Conservation (phyloP, 176 grass and related monocot genomes). For the Aechmea fasciata region DNA sequence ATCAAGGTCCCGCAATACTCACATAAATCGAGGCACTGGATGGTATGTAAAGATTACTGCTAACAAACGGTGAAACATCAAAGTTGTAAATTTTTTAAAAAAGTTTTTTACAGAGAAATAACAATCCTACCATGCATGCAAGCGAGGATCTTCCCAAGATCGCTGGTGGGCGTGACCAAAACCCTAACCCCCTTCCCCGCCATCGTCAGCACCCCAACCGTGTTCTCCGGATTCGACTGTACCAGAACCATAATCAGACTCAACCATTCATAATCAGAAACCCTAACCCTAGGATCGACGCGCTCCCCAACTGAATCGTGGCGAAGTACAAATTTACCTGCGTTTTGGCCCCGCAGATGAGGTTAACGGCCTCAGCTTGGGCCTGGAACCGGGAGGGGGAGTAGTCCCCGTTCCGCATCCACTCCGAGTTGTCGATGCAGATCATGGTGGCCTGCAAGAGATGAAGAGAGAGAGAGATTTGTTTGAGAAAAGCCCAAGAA, state of each 20-base stretch:
- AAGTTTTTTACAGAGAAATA: too few species aligned
- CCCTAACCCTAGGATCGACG: slow-evolving; percentile 31
- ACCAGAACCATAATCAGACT: slow-evolving; percentile 13
- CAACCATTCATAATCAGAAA: slow-evolving; percentile 17
- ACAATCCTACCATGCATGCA: slow-evolving; percentile 70
- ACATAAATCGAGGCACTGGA: too few species aligned
- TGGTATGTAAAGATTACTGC: too few species aligned
- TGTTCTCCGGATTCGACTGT: slow-evolving; percentile 98
- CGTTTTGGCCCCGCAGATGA: slow-evolving; percentile 94
- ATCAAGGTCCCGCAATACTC: too few species aligned
- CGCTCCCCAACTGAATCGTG: neutral
- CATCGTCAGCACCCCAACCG: slow-evolving; percentile 97
- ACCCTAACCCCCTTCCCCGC: slow-evolving; percentile 94
- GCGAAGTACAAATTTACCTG: slow-evolving; percentile 39
- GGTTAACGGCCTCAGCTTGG: slow-evolving; percentile 87
- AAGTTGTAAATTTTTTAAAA: too few species aligned
- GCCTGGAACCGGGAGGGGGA: slow-evolving; percentile 77
- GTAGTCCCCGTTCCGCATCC: slow-evolving; percentile 99
- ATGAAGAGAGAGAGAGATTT: slow-evolving; percentile 7
- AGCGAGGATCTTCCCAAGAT: slow-evolving; percentile 99
- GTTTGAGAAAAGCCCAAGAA: neutral
- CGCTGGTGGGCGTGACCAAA: slow-evolving; percentile 90
- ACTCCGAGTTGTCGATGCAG: slow-evolving; percentile 98
- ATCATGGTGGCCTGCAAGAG: slow-evolving; percentile 88
- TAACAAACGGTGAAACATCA: too few species aligned